These are phyloP conservation scores for Leucosporidium yakuticum DNA, from an alignment of 768 basidiomycete species.

Conservation along the genomic window DNA sequence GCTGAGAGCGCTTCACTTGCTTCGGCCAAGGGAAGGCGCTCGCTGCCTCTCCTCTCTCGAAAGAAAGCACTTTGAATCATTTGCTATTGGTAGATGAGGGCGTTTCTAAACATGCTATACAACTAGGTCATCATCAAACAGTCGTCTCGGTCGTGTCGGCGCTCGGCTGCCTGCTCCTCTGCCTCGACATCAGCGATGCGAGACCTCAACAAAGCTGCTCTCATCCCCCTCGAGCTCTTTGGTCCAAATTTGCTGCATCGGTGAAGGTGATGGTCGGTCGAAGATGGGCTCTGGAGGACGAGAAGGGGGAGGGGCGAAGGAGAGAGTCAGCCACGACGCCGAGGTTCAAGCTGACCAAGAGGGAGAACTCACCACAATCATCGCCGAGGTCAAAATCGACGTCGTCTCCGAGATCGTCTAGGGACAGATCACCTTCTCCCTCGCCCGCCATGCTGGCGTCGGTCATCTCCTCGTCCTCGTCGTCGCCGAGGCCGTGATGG, in stretches of 20 bases:
- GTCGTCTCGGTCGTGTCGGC: no score
- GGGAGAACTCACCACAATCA: not conserved
- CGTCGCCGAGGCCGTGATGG: not conserved
- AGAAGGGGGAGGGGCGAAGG: no score
- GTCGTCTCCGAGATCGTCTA: not conserved
- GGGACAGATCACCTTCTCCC: conserved; percentile 9
- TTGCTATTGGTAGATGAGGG: no score
- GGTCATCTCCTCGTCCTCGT: not conserved
- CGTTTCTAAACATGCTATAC: no score
- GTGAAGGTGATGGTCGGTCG: no score
- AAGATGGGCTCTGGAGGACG: no score
- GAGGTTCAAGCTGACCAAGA: not conserved
- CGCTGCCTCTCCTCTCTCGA: no score
- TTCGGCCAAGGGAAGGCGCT: no score
- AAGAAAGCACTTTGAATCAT: no score
- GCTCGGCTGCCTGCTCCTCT: no score
- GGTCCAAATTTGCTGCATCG: not conserved
- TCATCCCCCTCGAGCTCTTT: conserved; percentile 10
- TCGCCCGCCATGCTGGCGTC: not conserved
- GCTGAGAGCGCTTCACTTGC: no score
- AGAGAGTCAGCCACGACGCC: not conserved
- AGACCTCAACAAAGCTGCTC: conserved; percentile 16
- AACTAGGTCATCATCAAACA: no score
- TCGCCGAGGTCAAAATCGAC: not conserved
- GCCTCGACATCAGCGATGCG: not conserved